A percentile compares a stretch with the other conserved stretches of the same genome.
These are phyloP conservation scores for Westerdykella ornata DNA, from an alignment of 2,329 filamentous ascomycete species.

Conservation along the genomic window DNA sequence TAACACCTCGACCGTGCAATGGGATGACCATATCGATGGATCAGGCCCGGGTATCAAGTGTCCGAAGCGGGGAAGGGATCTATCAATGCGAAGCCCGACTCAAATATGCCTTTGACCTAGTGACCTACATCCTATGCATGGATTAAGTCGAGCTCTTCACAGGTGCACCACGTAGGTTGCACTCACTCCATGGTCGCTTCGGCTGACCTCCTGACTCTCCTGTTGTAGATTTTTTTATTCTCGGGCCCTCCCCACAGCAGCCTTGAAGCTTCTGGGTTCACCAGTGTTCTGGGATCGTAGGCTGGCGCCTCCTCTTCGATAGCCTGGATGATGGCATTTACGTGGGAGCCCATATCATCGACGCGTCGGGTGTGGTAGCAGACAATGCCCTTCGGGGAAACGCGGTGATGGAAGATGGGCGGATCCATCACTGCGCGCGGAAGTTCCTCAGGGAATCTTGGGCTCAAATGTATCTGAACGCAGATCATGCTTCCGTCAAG, in stretches of 20 bases:
- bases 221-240: slow-evolving; percentile 77
- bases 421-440: slow-evolving; percentile 78
- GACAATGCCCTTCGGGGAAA: slow-evolving; percentile 70
- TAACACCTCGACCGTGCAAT: too few species aligned
- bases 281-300: slow-evolving; percentile 82
- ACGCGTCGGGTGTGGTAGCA: slow-evolving; percentile 65
- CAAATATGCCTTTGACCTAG: too few species aligned
- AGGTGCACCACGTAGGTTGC: too few species aligned
- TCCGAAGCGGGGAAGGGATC: too few species aligned
- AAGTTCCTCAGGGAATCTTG: slow-evolving; percentile 80
- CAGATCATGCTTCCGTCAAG: slow-evolving; percentile 82
- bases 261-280: slow-evolving; percentile 78
- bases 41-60: too few species aligned
- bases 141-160: too few species aligned
- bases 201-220: slow-evolving; percentile 70
- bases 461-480: slow-evolving; percentile 72
- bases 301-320: slow-evolving; percentile 84
- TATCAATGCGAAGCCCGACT: too few species aligned
- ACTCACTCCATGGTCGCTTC: slow-evolving; percentile 48
- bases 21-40: too few species aligned
- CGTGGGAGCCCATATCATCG: slow-evolving; percentile 75
- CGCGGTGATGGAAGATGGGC: slow-evolving; percentile 78
- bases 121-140: too few species aligned
- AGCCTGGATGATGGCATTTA: slow-evolving; percentile 72
- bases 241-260: slow-evolving; percentile 78